Evolutionary conservation across 164 flowering plant species (phyloP).

Genomic region (Magnolia officinalis): DNA sequence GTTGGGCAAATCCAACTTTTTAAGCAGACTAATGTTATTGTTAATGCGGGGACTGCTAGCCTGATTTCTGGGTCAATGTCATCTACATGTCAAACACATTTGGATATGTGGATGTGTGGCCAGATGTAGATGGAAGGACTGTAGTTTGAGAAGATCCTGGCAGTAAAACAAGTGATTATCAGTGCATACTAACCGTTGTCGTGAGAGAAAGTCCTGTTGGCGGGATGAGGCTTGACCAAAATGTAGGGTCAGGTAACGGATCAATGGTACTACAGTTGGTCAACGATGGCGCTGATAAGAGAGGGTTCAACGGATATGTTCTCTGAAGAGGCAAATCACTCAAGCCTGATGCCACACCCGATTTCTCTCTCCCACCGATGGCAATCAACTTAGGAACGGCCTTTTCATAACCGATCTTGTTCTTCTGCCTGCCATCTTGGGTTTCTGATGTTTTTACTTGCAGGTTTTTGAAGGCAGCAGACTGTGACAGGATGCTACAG

Average conservation of each 20-base stretch:
- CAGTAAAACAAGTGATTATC: background rate
- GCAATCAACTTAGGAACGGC: constrained; percentile 50
- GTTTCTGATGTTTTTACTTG: constrained; percentile 60
- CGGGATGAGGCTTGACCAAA: constrained; percentile 70
- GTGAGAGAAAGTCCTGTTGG: constrained; percentile 52
- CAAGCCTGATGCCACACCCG: constrained; percentile 42
- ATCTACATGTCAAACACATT: background rate
- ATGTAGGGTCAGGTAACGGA: constrained; percentile 61
- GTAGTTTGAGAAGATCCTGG: background rate
- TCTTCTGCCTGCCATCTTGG: constrained; percentile 28
- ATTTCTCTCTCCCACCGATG: constrained; percentile 48
- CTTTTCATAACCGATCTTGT: constrained; percentile 54
- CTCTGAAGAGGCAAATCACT: constrained; percentile 57
- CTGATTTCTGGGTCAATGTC: background rate
- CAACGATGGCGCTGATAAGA: constrained; percentile 62
- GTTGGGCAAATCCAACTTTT: background rate
- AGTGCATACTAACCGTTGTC: constrained; percentile 56
- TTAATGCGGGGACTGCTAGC: background rate
- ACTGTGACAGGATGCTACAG: constrained; percentile 65
- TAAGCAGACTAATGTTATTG: background rate
- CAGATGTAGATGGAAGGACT: background rate
- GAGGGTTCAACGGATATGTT: constrained; percentile 51
- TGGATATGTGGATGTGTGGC: background rate
- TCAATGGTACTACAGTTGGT: constrained; percentile 63
- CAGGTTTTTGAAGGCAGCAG: constrained; percentile 75